Conservation (phyloP, 768 basidiomycete species). For the Tricholoma bakamatsutake region DNA sequence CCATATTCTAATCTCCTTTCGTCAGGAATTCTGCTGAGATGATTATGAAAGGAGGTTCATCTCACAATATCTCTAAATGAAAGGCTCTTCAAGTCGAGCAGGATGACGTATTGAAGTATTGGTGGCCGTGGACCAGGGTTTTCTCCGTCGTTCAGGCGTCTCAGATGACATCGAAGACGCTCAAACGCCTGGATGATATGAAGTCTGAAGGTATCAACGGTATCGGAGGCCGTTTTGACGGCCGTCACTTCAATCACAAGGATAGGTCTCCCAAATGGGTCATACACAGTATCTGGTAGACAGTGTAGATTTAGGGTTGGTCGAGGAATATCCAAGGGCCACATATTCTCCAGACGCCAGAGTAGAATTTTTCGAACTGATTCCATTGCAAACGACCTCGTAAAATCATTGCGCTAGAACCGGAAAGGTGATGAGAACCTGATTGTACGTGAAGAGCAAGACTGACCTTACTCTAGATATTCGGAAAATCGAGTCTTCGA, state of each 20-base stretch:
- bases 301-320: slow-evolving; percentile 39
- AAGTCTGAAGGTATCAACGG: slow-evolving; percentile 33
- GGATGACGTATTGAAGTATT: slow-evolving; percentile 58
- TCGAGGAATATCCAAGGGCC: slow-evolving; percentile 26
- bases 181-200: slow-evolving; percentile 49
- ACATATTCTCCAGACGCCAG: slow-evolving; percentile 49
- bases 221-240: slow-evolving; percentile 32
- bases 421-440: slow-evolving; percentile 5
- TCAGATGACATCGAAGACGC: slow-evolving; percentile 50
- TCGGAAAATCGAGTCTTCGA: slow-evolving; percentile 51
- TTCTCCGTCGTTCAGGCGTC: slow-evolving; percentile 35
- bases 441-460: slow-evolving; percentile 7
- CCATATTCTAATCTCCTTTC: slow-evolving; percentile 40
- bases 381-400: slow-evolving; percentile 54
- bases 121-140: slow-evolving; percentile 21
- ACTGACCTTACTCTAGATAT: slow-evolving; percentile 48
- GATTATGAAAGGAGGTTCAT: slow-evolving; percentile 3
- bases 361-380: slow-evolving; percentile 46
- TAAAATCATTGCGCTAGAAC: slow-evolving; percentile 61
- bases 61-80: slow-evolving; percentile 56
- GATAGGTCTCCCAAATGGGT: slow-evolving; percentile 63
- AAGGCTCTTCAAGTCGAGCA: slow-evolving; percentile 58
- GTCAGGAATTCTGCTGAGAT: slow-evolving; percentile 6
- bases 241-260: slow-evolving; percentile 45
- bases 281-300: slow-evolving; percentile 46